Conservation (phyloP, 176 grass and related monocot species). For the Zoysia pacifica region DNA sequence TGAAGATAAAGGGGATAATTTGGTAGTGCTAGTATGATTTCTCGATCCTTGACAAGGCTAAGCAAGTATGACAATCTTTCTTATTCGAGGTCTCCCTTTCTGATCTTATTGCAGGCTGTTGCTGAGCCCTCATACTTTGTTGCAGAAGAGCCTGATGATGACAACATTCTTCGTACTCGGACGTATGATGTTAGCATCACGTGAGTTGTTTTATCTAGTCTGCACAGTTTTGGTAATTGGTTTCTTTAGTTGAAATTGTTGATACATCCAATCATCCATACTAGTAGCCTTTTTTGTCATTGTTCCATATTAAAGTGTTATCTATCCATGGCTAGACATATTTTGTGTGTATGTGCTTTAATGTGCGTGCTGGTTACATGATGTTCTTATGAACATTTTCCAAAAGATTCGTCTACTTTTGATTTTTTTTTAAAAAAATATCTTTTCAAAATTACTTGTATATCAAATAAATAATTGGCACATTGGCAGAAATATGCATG, state of each 20-base stretch:
- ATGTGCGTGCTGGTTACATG: neutral
- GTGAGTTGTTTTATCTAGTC: constrained; percentile 52
- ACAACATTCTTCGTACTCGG: constrained; percentile 90
- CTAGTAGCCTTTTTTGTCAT: constrained; percentile 22
- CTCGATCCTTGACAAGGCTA: constrained; percentile 16
- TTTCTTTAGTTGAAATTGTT: constrained; percentile 8
- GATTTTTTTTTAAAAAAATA: too few relatives aligned
- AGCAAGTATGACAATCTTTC: constrained; percentile 25
- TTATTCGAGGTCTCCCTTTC: constrained; percentile 28
- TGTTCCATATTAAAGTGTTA: neutral
- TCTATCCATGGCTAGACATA: neutral
- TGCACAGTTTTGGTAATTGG: constrained; percentile 16
- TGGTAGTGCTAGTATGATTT: constrained; percentile 42
- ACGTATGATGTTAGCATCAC: constrained; percentile 98
- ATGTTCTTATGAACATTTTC: neutral
- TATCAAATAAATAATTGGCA: neutral
- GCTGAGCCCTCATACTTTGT: constrained; percentile 75
- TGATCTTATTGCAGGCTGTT: constrained; percentile 56
- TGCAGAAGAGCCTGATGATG: constrained; percentile 85
- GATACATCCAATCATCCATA: neutral
- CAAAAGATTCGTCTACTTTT: neutral
- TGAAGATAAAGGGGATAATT: constrained; percentile 65
- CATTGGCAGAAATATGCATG: neutral
- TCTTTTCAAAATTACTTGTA: neutral
- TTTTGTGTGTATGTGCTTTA: neutral